Base-by-base conservation (phyloP, 129 eudicot species). In the Silybum marianum region DNA sequence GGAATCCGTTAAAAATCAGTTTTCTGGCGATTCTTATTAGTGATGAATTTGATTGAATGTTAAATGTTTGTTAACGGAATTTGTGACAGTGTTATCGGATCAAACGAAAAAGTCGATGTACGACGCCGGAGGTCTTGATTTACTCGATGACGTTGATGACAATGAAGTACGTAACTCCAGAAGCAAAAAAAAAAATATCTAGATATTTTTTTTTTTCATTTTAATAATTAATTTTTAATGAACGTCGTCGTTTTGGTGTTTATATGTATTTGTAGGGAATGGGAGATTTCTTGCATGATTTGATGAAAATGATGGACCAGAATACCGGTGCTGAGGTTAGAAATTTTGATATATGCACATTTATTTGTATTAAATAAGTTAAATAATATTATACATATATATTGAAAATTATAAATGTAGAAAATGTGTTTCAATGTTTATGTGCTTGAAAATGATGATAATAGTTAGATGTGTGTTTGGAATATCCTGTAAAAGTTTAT, bases 201-300 rank as follows among this genome's bases (percentile, higher is more conserved):
- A 81, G 84, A 85, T 91, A 76, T 87, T 85, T 80, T 71, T 6
- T 6, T n/a, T 18, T 58, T 54, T 54, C 6, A 4, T 16, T 58
- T 18, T 18, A n/a, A n/a, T 58, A 16, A 16, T 51, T 5, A 16
- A 2, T 44, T 11, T 10, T 44, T 9, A 42, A 6, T 6, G n/a
- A 58, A 58, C 66, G 66, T 1, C 66, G 66, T 58, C 66, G 66
- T 44, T 44, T 44, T 44, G 54, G 16, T 12, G 9, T 34, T 34
- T 34, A 0, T 34, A 34, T 34, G 6, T 34, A 38, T 7, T 38
- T 70, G 13, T 84, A 95, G 97, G 97, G 92, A 12, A 88, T 90
- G 91, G 91, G 93, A 24, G 97, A 92, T 81, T 95, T 95, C 84
- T 77, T 95, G 90, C 94, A 91, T 76, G 97, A 95, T 69, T 63